Percentiles rank a stretch among this genome's conserved stretches.
phyloP scores from a whole-genome alignment of 768 basidiomycete genomes.

The Auricularia sp. region DNA sequence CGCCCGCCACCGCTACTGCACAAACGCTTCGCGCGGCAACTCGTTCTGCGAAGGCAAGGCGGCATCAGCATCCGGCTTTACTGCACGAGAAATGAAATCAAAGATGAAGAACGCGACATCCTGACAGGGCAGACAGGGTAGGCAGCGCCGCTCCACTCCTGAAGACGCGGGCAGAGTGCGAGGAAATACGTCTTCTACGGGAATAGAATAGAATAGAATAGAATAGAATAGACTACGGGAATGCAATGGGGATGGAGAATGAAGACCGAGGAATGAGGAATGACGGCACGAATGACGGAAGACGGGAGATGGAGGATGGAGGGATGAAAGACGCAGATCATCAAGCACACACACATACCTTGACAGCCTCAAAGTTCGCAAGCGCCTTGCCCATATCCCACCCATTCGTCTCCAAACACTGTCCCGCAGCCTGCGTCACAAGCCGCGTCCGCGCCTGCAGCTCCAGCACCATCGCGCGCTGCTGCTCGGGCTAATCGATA shows the following conservation, averaged over 20 bases:
- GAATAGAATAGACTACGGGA: no score
- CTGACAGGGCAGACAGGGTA: no score
- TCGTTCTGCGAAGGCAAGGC: constrained; percentile 29
- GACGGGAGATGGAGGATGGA: no score
- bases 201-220: no score
- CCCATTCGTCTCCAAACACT: constrained; percentile 74
- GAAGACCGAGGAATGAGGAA: no score
- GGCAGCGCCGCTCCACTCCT: no score
- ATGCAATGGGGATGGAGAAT: no score
- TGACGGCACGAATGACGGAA: no score
- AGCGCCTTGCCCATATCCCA: constrained; percentile 79
- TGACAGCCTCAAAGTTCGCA: constrained; percentile 80
- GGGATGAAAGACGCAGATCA: not conserved
- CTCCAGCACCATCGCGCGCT: constrained; percentile 61
- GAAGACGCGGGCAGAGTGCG: no score
- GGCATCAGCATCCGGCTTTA: constrained; percentile 2
- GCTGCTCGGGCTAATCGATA: constrained; percentile 48
- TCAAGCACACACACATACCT: constrained; percentile 31
- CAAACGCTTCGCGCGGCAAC: constrained; percentile 45
- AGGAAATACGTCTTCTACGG: no score
- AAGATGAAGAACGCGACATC: no score
- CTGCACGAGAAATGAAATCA: no score
- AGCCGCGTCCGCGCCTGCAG: constrained; percentile 66
- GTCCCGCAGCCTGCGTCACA: constrained; percentile 68
- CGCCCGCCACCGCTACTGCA: constrained; percentile 18